Evolutionary conservation across 2,329 filamentous ascomycete genomes (phyloP).

Genomic region (Fusarium caatingaense): DNA sequence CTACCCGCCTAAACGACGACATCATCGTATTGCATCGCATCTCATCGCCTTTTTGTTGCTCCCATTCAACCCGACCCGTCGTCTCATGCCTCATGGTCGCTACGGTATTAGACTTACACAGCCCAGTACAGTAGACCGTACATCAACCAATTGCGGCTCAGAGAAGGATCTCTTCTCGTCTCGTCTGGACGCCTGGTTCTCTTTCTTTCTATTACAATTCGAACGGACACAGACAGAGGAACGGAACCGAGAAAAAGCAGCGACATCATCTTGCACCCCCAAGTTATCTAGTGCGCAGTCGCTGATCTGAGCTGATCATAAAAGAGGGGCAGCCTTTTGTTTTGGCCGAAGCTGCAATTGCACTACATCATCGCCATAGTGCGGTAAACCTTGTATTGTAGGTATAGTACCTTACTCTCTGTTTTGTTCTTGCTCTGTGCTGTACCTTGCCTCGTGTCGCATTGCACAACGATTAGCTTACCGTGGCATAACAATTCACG

Average conservation of each 20-base stretch:
- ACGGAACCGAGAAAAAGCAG: slow-evolving; percentile 16
- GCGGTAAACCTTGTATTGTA: slow-evolving; percentile 38
- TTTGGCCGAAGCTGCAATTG: slow-evolving; percentile 33
- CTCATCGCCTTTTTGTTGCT: slow-evolving; percentile 20
- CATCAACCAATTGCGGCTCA: slow-evolving; percentile 32
- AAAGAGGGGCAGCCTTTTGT: slow-evolving; percentile 39
- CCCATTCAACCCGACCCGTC: slow-evolving; percentile 10
- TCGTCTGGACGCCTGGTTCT: slow-evolving; percentile 15
- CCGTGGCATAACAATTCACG: background rate
- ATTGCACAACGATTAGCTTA: background rate
- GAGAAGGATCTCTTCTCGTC: slow-evolving; percentile 3
- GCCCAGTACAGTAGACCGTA: slow-evolving; percentile 31
- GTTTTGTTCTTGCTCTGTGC: slow-evolving; percentile 3
- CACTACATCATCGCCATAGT: slow-evolving; percentile 36
- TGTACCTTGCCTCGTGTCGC: background rate
- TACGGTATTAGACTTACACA: background rate
- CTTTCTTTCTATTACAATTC: slow-evolving; percentile 5
- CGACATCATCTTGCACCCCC: slow-evolving; percentile 13
- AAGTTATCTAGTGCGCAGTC: slow-evolving; percentile 18
- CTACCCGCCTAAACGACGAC: slow-evolving; percentile 9
- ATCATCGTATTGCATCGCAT: slow-evolving; percentile 31
- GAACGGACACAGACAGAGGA: slow-evolving; percentile 18
- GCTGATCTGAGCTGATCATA: slow-evolving; percentile 37
- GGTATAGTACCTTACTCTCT: background rate
- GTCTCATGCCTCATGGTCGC: slow-evolving; percentile 11